phyloP scores from a whole-genome alignment of 2,329 filamentous ascomycete species.

The Claviceps citrina region DNA sequence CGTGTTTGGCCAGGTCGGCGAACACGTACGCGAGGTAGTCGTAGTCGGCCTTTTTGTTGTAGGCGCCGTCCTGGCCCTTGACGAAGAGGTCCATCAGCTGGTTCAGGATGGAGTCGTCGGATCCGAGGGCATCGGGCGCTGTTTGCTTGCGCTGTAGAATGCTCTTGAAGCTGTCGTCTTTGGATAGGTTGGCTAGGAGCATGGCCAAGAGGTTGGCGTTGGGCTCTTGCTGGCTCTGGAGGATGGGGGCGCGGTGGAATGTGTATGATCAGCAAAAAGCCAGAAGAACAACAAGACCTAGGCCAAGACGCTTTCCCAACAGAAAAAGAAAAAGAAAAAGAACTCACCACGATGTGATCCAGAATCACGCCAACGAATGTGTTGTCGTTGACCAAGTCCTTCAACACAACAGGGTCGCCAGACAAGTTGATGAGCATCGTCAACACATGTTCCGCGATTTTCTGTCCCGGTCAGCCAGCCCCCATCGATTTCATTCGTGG shows the following conservation, averaged over 20 bases:
- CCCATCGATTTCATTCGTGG: not conserved
- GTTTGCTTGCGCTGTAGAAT: constrained; percentile 54
- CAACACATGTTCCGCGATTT: constrained; percentile 83
- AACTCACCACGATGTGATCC: constrained; percentile 54
- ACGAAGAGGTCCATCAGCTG: constrained; percentile 94
- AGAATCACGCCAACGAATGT: constrained; percentile 64
- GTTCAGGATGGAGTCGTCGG: constrained; percentile 62
- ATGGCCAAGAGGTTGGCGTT: constrained; percentile 79
- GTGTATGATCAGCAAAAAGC: too few relatives aligned
- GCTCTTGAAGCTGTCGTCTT: constrained; percentile 56
- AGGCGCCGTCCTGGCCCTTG: constrained; percentile 66
- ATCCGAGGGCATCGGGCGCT: constrained; percentile 53
- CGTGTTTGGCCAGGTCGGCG: constrained; percentile 76
- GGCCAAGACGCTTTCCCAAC: too few relatives aligned
- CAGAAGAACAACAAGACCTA: too few relatives aligned
- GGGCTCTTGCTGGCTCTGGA: constrained; percentile 55
- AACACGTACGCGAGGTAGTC: constrained; percentile 93
- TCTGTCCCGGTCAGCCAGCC: constrained; percentile 27
- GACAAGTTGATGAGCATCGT: constrained; percentile 82
- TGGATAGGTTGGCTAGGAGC: constrained; percentile 83
- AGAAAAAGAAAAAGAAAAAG: not conserved
- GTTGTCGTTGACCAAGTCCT: constrained; percentile 60
- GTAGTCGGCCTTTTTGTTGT: constrained; percentile 74
- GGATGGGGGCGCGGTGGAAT: too few relatives aligned
- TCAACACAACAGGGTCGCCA: constrained; percentile 59